These are phyloP conservation scores for Cercospora citrullina DNA, from an alignment of 2,329 filamentous ascomycete species.

Conservation along the genomic window DNA sequence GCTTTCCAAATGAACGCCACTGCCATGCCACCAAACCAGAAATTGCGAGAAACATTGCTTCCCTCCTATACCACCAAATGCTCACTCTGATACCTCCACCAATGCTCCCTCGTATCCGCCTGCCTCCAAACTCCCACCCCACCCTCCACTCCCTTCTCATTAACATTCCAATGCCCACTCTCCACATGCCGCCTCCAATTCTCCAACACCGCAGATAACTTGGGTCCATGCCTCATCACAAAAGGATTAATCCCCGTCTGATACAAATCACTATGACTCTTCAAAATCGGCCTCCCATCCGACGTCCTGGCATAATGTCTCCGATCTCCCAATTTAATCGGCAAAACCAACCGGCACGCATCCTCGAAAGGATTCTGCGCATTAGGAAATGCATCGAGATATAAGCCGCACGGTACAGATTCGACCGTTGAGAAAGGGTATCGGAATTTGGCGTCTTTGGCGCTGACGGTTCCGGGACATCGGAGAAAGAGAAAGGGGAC, in stretches of 20 bases:
- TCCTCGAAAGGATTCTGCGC: constrained; percentile 40
- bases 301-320: constrained; percentile 34
- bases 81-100: constrained; percentile 38
- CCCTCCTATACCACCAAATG: constrained; percentile 28
- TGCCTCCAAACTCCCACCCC: constrained; percentile 38
- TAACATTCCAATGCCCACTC: constrained; percentile 38
- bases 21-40: not conserved
- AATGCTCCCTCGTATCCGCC: constrained; percentile 38
- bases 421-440: constrained; percentile 38
- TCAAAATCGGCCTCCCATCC: constrained; percentile 35
- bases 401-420: constrained; percentile 38
- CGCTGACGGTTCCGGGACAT: constrained; percentile 34
- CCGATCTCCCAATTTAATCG: constrained; percentile 35
- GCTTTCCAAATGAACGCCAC: too few relatives aligned
- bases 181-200: constrained; percentile 38
- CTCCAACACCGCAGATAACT: constrained; percentile 37
- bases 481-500: constrained; percentile 39
- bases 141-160: constrained; percentile 36
- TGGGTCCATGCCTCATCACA: constrained; percentile 38
- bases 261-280: constrained; percentile 37
- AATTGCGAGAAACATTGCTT: not conserved
- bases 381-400: constrained; percentile 38
- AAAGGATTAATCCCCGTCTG: constrained; percentile 39
- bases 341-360: constrained; percentile 37
- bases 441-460: constrained; percentile 39